A percentile compares a stretch with the other conserved stretches of the same genome.
These are phyloP conservation scores for Colletotrichum lupini DNA, from an alignment of 2,329 filamentous ascomycete species.

Conservation along the genomic window DNA sequence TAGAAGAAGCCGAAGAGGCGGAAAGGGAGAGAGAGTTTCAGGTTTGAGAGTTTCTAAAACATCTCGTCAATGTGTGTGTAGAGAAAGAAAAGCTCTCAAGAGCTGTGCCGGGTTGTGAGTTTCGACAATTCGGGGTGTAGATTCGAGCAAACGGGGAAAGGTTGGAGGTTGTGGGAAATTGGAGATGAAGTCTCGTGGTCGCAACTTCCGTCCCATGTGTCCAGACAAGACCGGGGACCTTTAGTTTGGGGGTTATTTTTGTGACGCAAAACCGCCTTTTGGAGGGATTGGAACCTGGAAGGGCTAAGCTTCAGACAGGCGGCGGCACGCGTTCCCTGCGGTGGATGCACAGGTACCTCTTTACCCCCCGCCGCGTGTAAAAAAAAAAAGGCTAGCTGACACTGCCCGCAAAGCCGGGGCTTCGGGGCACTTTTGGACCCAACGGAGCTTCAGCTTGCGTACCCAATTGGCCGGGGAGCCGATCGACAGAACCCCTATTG, in stretches of 20 bases:
- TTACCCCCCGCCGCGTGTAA: not conserved
- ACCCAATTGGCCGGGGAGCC: not conserved
- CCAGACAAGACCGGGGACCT: not conserved
- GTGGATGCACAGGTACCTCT: not conserved
- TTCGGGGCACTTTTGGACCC: not conserved
- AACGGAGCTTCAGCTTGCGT: not conserved
- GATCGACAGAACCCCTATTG: constrained; percentile 16
- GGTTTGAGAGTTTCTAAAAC: constrained; percentile 4
- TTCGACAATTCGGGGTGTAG: not conserved
- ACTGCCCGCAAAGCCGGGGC: constrained; percentile 2
- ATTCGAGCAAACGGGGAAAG: not conserved
- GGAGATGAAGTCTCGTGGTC: constrained; percentile 29
- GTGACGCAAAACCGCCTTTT: constrained; percentile 20
- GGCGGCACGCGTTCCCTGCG: not conserved
- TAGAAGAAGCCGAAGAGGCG: not conserved
- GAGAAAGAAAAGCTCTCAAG: not conserved
- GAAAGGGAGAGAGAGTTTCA: not conserved
- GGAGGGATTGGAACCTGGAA: not conserved
- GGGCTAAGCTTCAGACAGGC: constrained; percentile 23
- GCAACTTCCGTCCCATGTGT: constrained; percentile 31
- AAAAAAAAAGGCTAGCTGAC: not conserved
- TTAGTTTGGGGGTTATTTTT: constrained; percentile 19
- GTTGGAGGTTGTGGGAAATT: not conserved
- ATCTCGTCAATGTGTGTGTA: constrained; percentile 2
- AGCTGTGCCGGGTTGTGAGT: not conserved